A percentile compares a stretch with the other conserved stretches of the same genome.
These are phyloP conservation scores for Colletotrichum chlorophyti DNA, from an alignment of 2,329 filamentous ascomycete genomes.

Conservation along the genomic window DNA sequence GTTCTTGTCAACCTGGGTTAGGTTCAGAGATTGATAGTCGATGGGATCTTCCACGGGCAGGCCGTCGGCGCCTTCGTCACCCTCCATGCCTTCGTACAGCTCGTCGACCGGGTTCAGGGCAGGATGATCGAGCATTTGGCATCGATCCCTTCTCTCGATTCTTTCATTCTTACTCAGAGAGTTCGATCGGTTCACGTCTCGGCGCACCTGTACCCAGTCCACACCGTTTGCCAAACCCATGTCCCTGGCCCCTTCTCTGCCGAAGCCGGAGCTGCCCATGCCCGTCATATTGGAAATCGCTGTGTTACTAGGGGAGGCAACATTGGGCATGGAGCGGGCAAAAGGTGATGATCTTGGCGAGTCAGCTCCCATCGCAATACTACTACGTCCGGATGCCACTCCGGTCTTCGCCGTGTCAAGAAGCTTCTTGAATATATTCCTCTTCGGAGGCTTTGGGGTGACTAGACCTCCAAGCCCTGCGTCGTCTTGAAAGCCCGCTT, in stretches of 20 bases:
- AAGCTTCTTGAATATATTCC: slow-evolving; percentile 94
- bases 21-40: slow-evolving; percentile 80
- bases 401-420: slow-evolving; percentile 93
- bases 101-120: slow-evolving; percentile 90
- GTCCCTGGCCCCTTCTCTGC: slow-evolving; percentile 67
- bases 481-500: slow-evolving; percentile 71
- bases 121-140: slow-evolving; percentile 92
- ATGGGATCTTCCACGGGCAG: slow-evolving; percentile 81
- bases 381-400: slow-evolving; percentile 87
- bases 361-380: slow-evolving; percentile 70
- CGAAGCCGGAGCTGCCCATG: slow-evolving; percentile 43
- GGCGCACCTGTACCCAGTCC: slow-evolving; percentile 97
- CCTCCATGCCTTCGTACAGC: slow-evolving; percentile 82
- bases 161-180: slow-evolving; percentile 89
- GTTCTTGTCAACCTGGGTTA: slow-evolving; percentile 93
- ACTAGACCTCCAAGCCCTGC: slow-evolving; percentile 80
- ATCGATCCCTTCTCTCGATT: slow-evolving; percentile 83
- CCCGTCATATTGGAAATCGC: slow-evolving; percentile 37
- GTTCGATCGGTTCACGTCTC: slow-evolving; percentile 95
- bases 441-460: slow-evolving; percentile 78
- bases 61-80: slow-evolving; percentile 88
- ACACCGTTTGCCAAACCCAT: slow-evolving; percentile 70
- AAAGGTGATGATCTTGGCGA: slow-evolving; percentile 51
- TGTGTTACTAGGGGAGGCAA: slow-evolving; percentile 54
- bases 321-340: slow-evolving; percentile 47